A percentile compares a stretch with the other conserved stretches of the same genome.
These are phyloP conservation scores for Haplographium delicatum DNA, from an alignment of 495 filamentous ascomycete species.

Conservation along the genomic window DNA sequence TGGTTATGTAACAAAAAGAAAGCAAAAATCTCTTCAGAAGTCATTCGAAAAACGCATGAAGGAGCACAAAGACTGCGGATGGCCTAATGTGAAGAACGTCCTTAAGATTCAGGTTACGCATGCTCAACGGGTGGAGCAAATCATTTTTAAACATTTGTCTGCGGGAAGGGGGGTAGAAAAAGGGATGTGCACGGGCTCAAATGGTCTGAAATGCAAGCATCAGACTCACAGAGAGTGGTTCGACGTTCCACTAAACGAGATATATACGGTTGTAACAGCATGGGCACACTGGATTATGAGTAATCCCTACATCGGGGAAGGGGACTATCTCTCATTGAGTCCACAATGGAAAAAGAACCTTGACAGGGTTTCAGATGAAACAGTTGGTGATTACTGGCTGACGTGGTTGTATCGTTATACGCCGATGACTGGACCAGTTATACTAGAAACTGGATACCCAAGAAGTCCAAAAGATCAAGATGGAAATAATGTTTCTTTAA, in stretches of 20 bases:
- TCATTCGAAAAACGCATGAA: neutral
- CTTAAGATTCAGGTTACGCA: neutral
- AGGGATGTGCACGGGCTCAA: neutral
- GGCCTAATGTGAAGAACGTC: neutral
- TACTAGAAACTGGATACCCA: too few species aligned
- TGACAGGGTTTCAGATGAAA: neutral
- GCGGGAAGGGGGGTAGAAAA: neutral
- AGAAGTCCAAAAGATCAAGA: too few species aligned
- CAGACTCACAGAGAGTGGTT: conserved; percentile 2
- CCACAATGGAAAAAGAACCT: neutral
- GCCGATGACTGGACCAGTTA: too few species aligned
- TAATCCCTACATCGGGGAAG: neutral
- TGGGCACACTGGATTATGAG: neutral
- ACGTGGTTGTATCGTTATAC: neutral
- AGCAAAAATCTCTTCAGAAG: neutral
- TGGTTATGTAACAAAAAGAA: neutral
- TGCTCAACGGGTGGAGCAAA: neutral
- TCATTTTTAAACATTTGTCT: neutral
- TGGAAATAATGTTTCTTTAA: too few species aligned
- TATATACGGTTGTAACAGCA: neutral
- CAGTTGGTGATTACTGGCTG: neutral
- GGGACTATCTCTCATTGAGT: neutral
- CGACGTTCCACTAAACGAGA: neutral
- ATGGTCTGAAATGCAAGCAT: neutral
- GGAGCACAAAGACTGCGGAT: neutral